Evolutionary conservation across 169 alveolate species (phyloP), one percentile per base, ranked within the genome.

Genomic region (Plasmodium chabaudi): DNA sequence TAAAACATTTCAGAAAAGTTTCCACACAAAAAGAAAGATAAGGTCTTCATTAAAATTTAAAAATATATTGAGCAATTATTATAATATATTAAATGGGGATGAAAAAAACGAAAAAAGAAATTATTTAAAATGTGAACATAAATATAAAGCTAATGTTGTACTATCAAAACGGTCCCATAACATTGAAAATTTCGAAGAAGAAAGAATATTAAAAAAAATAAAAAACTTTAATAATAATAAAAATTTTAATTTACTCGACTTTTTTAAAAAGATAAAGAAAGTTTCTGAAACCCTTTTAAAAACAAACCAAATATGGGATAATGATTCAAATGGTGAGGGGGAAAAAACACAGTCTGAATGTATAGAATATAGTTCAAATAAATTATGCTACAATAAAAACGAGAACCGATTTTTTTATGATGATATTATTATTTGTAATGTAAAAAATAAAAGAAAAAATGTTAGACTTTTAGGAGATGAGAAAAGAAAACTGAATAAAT

Each of bases 351-450:
- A 53, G 9, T 67, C 79, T 27, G 89, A 79, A 79, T 42, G 15
- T 12, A 13, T 55, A 25, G 89, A 9, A 53, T 12, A 46, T 25
- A 44, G 15, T n/a, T 13, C 68, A 34, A 34, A 23, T 10, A 13
- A 7, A 13, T 53, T 39, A 25, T 6, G 7, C 9, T 17, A 17
- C 6, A 34, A 49, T 4, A 10, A 79, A 53, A 39, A 71, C 10
- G 39, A 55, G 25, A 69, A 68, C 5, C 17, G 9, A 6, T 23
- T 61, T 23, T 56, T 82, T n/a, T 67, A 46, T 79, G 89, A 67
- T 60, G 89, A 79, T 79, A 79, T 79, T 13, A 82, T 27, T 10
- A 3, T 71, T 47, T 71, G 55, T 51, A 71, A 71, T 51, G 39
- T 53, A 9, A 53, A 23, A 44, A 25, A 60, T 51, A 71, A 34